Evolutionary conservation across 1,284 basidiomycete species (phyloP).

Genomic region (Tilletia caries): DNA sequence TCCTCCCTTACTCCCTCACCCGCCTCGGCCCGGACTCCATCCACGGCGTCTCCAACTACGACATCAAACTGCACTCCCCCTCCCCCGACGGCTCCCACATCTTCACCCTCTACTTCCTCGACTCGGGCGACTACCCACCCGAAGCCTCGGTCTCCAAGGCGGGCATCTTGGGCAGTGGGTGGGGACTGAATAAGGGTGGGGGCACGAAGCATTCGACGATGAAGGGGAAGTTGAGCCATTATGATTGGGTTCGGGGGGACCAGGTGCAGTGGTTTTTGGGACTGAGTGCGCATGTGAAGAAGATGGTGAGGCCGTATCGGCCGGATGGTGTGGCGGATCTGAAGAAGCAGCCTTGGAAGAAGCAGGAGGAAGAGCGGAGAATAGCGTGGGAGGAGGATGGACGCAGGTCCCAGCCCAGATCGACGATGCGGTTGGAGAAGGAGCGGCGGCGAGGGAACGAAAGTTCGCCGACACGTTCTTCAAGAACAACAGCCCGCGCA

Average conservation of each 20-base stretch:
- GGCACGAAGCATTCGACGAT: conserved; percentile 29
- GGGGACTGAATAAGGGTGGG: background rate
- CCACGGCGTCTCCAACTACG: conserved; percentile 64
- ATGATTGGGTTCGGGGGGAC: conserved; percentile 41
- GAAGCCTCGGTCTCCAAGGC: conserved; percentile 15
- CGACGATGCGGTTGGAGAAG: background rate
- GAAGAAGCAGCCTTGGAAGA: conserved; percentile 16
- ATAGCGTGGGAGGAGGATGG: background rate
- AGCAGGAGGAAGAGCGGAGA: background rate
- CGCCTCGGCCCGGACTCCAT: conserved; percentile 74
- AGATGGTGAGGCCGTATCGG: conserved; percentile 29
- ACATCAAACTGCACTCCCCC: conserved; percentile 24
- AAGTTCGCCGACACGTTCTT: no score
- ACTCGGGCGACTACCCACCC: conserved; percentile 65
- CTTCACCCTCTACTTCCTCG: conserved; percentile 85
- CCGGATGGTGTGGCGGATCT: conserved; percentile 35
- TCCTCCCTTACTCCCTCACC: conserved; percentile 78
- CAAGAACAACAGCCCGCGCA: no score
- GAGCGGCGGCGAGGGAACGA: background rate
- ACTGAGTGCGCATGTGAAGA: conserved; percentile 19
- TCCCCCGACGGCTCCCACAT: conserved; percentile 66
- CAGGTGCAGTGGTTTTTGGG: conserved; percentile 43
- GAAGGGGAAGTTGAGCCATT: conserved; percentile 21
- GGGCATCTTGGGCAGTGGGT: background rate
- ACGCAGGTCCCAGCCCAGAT: background rate